Percentiles rank a stretch among this genome's conserved stretches.
Conservation (phyloP, 2,329 filamentous ascomycete genomes). For the Penicillium sclerotigenum region DNA sequence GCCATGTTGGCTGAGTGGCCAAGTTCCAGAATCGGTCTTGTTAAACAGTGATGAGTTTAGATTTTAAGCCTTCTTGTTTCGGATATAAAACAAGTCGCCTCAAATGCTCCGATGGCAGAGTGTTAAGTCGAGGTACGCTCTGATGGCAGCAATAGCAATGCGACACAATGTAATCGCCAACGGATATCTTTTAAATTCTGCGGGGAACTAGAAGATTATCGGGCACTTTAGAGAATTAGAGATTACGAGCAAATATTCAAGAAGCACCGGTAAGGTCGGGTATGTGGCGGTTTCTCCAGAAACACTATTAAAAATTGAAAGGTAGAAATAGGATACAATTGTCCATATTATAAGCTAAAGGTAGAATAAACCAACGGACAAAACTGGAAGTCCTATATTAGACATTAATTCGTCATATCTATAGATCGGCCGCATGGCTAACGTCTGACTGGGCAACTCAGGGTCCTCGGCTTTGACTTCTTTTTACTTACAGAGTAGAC, state of each 20-base stretch:
- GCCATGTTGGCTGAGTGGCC: conserved; percentile 12
- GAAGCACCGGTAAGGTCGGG: not conserved
- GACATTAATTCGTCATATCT: not conserved
- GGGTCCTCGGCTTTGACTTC: conserved; percentile 7
- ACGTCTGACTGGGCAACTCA: conserved; percentile 11
- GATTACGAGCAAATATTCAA: not conserved
- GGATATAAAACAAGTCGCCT: not conserved
- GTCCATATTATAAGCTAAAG: not conserved
- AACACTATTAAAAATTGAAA: not conserved
- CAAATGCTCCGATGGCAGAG: not conserved
- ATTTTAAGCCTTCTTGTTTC: not conserved
- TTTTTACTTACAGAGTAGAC: not conserved
- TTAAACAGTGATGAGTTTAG: not conserved
- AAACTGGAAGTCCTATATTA: not conserved
- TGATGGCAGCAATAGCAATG: not conserved
- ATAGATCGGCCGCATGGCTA: conserved; percentile 10
- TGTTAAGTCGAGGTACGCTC: not conserved
- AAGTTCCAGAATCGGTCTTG: not conserved
- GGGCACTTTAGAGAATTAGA: not conserved
- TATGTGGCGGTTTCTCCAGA: not conserved
- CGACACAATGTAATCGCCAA: not conserved
- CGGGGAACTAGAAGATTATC: not conserved
- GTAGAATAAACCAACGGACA: not conserved
- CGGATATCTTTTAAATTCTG: not conserved
- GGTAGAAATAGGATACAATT: no score